Evolutionary conservation across 495 filamentous ascomycete species (phyloP), one percentile per base, ranked within the genome.

Genomic region (Viridothelium virens): DNA sequence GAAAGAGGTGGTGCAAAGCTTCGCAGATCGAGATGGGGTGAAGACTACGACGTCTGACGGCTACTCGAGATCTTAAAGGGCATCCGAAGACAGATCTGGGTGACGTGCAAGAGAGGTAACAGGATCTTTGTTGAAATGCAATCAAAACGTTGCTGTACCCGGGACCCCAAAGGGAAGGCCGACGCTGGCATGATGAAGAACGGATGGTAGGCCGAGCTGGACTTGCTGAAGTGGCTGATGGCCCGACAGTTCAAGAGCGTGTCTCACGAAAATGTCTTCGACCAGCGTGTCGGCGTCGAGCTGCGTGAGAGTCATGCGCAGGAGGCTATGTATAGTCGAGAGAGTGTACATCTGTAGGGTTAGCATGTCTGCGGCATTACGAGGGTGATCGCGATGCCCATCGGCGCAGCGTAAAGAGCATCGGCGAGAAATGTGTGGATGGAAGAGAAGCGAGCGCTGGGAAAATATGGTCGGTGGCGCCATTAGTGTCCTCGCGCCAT

Each of bases 161-260:
- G 25, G 48, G 25, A 18, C 18, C 53, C 31, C 53, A 31, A 59
- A 36, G 11, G 53, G 31, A 33, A 59, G 53, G 53, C 53, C 53
- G 53, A 11, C 33, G 53, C 18, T 59, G 31, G 53, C 31, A 59
- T 34, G 53, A 18, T 34, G 25, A 7, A 18, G 25, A 59, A 59
- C 7, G 36, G 53, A 59, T 14, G 33, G 7, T 6, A 59, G 7
- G 53, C 53, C 53, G 3, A 34, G 14, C 18, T 59, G 53, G 53
- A 59, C 36, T 31, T 59, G 53, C 53, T 59, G 53, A 59, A 59
- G 53, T 59, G 53, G 53, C 53, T 59, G 53, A 59, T 36, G 53
- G 53, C 53, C 53, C 53, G 31, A 59, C 25, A 36, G 53, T 59
- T 14, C 7, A n/a, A n/a, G 11, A 11, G 31, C 5, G 31, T 59